A percentile compares a stretch with the other conserved stretches of the same genome.
Conservation (phyloP, 2,329 filamentous ascomycete genomes). For the Aureobasidium mangrovei region DNA sequence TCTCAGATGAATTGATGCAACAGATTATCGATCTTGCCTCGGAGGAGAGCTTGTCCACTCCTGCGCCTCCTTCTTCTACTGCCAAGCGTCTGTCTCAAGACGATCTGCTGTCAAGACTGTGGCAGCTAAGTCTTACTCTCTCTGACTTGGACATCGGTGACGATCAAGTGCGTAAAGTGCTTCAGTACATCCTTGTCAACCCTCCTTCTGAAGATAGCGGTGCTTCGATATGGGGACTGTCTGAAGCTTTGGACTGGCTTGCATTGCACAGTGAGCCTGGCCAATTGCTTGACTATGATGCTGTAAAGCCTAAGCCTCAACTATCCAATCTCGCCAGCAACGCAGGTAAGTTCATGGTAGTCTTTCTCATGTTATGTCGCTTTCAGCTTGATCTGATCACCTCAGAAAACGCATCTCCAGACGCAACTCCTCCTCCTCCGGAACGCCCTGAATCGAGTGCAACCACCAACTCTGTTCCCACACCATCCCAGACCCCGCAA, state of each 20-base stretch:
- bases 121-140: conserved; percentile 73
- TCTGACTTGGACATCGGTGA: conserved; percentile 58
- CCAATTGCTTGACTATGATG: conserved; percentile 28
- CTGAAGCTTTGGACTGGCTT: conserved; percentile 84
- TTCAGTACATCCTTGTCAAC: conserved; percentile 60
- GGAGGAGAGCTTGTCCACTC: conserved; percentile 47
- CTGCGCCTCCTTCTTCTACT: conserved; percentile 19
- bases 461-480: neutral
- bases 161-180: conserved; percentile 51
- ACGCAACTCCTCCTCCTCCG: neutral
- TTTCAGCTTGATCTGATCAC: conserved; percentile 9
- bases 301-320: conserved; percentile 20
- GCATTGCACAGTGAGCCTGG: conserved; percentile 57
- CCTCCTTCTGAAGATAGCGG: conserved; percentile 50
- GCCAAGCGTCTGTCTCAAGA: conserved; percentile 50
- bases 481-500: neutral
- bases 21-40: conserved; percentile 66
- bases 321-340: neutral
- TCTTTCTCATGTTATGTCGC: neutral
- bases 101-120: conserved; percentile 68
- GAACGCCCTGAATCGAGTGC: neutral
- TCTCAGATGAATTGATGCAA: conserved; percentile 69
- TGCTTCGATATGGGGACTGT: conserved; percentile 66
- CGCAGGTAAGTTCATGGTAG: conserved; percentile 3
- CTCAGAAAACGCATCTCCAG: conserved; percentile 1